A percentile compares a stretch with the other conserved stretches of the same genome.
phyloP scores from a whole-genome alignment of 1,284 basidiomycete species.

The Cystobasidium pallidum region DNA sequence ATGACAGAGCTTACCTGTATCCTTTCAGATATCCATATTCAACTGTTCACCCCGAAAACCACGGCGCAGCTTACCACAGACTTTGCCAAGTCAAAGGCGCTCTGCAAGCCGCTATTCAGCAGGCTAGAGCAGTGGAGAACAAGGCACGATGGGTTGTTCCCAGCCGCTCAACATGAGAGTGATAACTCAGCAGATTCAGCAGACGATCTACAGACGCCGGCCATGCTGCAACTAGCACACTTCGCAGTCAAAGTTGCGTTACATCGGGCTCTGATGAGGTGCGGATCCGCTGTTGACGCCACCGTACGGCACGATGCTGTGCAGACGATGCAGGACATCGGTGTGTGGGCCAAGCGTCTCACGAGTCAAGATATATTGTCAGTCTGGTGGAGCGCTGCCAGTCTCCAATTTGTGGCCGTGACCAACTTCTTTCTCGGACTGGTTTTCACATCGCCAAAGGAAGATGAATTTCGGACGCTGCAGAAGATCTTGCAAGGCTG shows the following conservation, averaged over 20 bases:
- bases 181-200: slow-evolving; percentile 13
- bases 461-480: slow-evolving; percentile 31
- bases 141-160: background rate
- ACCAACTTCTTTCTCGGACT: slow-evolving; percentile 33
- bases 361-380: slow-evolving; percentile 24
- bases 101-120: slow-evolving; percentile 12
- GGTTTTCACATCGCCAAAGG: slow-evolving; percentile 21
- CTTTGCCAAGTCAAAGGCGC: slow-evolving; percentile 5
- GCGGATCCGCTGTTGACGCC: background rate
- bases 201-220: slow-evolving; percentile 9
- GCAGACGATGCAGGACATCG: slow-evolving; percentile 20
- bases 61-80: slow-evolving; percentile 1
- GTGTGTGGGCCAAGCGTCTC: background rate
- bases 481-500: slow-evolving; percentile 16
- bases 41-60: slow-evolving; percentile 15
- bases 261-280: slow-evolving; percentile 29
- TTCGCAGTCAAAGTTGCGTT: slow-evolving; percentile 19
- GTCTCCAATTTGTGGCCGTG: slow-evolving; percentile 9
- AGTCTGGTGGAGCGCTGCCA: slow-evolving; percentile 28
- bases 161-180: background rate
- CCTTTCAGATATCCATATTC: slow-evolving; percentile 13
- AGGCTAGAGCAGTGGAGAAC: slow-evolving; percentile 16
- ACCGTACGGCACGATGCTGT: slow-evolving; percentile 15
- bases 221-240: slow-evolving; percentile 20
- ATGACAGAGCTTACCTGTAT: slow-evolving; percentile 26